Evolutionary conservation across 805 yeast genomes (phyloP).

Genomic region (Ogataea naganishii): DNA sequence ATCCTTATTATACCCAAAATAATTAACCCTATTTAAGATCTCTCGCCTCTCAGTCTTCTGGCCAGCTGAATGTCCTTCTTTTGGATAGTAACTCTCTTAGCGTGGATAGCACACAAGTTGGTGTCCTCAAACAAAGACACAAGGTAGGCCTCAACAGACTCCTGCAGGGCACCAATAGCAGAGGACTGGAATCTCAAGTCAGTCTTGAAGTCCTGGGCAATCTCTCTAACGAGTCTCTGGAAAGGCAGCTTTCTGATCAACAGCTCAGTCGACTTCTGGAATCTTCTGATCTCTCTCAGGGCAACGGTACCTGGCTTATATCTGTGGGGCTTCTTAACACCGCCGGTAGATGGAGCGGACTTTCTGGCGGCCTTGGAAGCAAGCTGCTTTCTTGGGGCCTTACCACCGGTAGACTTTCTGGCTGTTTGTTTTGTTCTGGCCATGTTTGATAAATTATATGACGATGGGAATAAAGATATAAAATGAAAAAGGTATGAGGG

Average conservation of each 20-base stretch:
- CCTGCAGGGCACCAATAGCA: slow-evolving; percentile 96
- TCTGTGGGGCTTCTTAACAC: slow-evolving; percentile 93
- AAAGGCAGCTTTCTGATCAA: slow-evolving; percentile 94
- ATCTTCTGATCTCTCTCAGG: slow-evolving; percentile 93
- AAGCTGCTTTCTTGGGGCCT: slow-evolving; percentile 90
- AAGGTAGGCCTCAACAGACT: slow-evolving; percentile 96
- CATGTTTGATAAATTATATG: slow-evolving; percentile 45
- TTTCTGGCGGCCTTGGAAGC: slow-evolving; percentile 92
- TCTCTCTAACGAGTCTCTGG: slow-evolving; percentile 94
- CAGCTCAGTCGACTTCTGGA: slow-evolving; percentile 92
- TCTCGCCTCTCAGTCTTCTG: slow-evolving; percentile 96
- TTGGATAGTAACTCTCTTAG: slow-evolving; percentile 97
- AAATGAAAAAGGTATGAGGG: no score
- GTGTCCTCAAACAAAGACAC: slow-evolving; percentile 96
- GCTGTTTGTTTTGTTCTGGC: slow-evolving; percentile 94
- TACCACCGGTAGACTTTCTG: slow-evolving; percentile 93
- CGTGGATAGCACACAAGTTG: slow-evolving; percentile 97
- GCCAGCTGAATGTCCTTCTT: slow-evolving; percentile 98
- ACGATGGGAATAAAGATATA: slow-evolving; percentile 8
- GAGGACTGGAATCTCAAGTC: slow-evolving; percentile 95
- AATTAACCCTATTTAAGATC: slow-evolving; percentile 44
- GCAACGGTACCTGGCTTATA: slow-evolving; percentile 97
- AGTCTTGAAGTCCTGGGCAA: slow-evolving; percentile 89
- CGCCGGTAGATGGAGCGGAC: slow-evolving; percentile 86
- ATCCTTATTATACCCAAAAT: no score